phyloP scores from a whole-genome alignment of 352 stramenopile species.

The Aphanomyces euteiches region DNA sequence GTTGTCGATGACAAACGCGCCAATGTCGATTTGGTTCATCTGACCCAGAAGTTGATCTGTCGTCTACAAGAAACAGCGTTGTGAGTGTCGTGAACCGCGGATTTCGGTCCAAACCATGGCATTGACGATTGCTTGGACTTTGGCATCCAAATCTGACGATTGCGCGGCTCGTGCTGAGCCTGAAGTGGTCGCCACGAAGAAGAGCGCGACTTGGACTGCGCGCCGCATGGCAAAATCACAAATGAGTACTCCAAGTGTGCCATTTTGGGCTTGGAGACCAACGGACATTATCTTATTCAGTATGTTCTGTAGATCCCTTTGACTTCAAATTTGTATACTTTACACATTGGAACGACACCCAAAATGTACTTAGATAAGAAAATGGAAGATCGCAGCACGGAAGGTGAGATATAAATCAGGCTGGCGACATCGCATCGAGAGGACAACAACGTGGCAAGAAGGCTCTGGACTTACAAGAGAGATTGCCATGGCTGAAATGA shows the following conservation, averaged over 20 bases:
- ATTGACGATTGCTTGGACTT: neutral
- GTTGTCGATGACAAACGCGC: constrained; percentile 36
- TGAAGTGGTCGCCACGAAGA: constrained; percentile 1
- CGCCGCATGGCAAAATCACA: neutral
- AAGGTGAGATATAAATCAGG: too few species aligned
- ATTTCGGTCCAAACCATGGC: neutral
- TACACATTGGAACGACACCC: too few species aligned
- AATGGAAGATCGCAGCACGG: too few species aligned
- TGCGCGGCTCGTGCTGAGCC: neutral
- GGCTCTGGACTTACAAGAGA: too few species aligned
- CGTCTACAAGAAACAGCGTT: neutral
- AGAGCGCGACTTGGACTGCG: neutral
- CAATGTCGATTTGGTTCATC: constrained; percentile 83
- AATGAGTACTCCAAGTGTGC: neutral
- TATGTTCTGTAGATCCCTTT: too few species aligned
- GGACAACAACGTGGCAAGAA: too few species aligned
- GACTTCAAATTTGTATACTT: too few species aligned
- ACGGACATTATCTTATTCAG: neutral
- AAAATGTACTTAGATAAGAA: too few species aligned
- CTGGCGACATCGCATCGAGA: too few species aligned
- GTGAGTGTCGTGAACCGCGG: neutral
- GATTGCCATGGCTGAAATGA: too few species aligned
- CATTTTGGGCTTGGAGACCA: neutral
- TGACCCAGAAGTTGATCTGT: constrained; percentile 47
- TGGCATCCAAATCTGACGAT: neutral